phyloP scores from a whole-genome alignment of 1,284 basidiomycete species.

The Trichosporon sp. region DNA sequence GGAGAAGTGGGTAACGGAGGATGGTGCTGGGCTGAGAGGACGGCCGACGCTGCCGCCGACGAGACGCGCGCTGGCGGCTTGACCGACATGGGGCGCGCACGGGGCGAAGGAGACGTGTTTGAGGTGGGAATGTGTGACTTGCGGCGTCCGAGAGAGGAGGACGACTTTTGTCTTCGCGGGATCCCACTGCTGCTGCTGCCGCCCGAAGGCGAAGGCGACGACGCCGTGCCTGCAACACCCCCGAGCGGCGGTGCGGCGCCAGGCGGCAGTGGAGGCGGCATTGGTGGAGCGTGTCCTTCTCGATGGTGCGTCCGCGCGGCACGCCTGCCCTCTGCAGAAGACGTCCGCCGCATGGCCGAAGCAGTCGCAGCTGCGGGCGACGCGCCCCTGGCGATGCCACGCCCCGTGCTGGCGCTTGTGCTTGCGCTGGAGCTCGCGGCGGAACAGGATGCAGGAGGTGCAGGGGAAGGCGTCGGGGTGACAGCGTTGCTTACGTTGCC shows the following conservation, averaged over 20 bases:
- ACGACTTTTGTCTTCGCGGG: not conserved
- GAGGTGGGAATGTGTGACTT: slow-evolving; percentile 5
- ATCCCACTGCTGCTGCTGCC: not conserved
- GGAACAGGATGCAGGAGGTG: not conserved
- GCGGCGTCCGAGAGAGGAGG: not conserved
- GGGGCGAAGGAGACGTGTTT: not conserved
- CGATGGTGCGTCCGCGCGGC: not conserved
- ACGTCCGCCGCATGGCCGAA: not conserved
- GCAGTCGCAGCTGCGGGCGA: not conserved
- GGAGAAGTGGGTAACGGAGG: not conserved
- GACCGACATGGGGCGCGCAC: not conserved
- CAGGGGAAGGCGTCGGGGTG: not conserved
- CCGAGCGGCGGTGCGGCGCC: not conserved
- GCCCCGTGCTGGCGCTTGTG: not conserved
- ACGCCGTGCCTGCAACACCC: not conserved
- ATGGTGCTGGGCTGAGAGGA: not conserved
- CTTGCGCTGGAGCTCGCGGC: too few species aligned
- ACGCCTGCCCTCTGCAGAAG: not conserved
- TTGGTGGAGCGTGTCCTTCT: not conserved
- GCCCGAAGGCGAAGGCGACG: not conserved
- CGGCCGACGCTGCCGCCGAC: not conserved
- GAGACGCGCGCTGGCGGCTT: not conserved
- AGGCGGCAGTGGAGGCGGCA: not conserved
- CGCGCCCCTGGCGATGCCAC: not conserved
- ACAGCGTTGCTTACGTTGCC: not conserved